Conservation (phyloP, 805 yeast genomes). For the Groenewaldozyma salmanticensis region DNA sequence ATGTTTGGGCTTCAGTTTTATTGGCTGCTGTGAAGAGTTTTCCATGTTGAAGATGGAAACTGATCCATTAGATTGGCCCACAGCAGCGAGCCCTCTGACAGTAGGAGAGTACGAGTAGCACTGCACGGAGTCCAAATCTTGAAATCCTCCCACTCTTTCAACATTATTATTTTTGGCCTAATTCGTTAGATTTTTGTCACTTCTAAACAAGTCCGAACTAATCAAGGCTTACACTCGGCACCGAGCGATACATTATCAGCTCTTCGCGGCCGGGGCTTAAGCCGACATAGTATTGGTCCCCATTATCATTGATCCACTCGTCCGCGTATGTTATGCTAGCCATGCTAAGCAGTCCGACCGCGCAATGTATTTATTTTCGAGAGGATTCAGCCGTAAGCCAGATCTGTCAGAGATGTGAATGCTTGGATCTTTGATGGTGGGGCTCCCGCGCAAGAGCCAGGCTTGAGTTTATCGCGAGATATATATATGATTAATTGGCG, state of each 20-base stretch:
- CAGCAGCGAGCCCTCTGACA: conserved; percentile 38
- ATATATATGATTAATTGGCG: too few species aligned
- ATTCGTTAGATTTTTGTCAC: conserved; percentile 5
- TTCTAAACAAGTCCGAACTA: conserved; percentile 32
- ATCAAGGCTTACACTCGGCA: conserved; percentile 5
- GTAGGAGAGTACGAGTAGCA: conserved; percentile 53
- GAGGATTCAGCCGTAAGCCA: neutral
- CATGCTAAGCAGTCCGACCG: neutral
- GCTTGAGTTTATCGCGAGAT: too few species aligned
- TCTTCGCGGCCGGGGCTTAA: conserved; percentile 77
- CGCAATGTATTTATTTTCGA: neutral
- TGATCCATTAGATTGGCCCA: conserved; percentile 66
- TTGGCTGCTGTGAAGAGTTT: conserved; percentile 13
- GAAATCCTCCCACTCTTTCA: conserved; percentile 25
- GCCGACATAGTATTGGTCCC: conserved; percentile 50
- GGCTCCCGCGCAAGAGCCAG: too few species aligned
- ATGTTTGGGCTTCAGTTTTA: conserved; percentile 48
- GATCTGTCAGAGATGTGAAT: too few species aligned
- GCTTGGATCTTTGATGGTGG: too few species aligned
- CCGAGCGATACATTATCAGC: conserved; percentile 41
- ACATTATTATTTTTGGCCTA: conserved; percentile 7
- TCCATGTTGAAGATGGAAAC: conserved; percentile 44
- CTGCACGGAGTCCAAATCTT: conserved; percentile 60
- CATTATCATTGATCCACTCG: conserved; percentile 46
- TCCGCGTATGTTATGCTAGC: conserved; percentile 51